Percentiles rank a stretch among this genome's conserved stretches.
phyloP scores from a whole-genome alignment of 345 rosid genomes.

The Lepidium aucheri region DNA sequence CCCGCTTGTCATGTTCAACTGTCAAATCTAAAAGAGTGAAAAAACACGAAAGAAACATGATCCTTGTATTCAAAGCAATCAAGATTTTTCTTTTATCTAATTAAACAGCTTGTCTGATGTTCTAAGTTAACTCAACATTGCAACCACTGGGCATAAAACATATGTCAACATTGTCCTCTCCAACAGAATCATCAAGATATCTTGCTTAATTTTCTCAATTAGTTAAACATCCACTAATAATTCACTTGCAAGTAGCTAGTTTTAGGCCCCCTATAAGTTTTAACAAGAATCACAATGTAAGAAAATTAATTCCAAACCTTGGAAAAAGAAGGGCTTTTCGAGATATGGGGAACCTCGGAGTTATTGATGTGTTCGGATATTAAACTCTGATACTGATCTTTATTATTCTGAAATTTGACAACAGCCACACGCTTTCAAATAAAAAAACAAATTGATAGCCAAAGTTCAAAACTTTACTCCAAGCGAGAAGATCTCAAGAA shows the following conservation, averaged over 20 bases:
- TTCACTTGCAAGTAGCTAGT: background rate
- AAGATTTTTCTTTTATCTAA: background rate
- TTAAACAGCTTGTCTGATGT: background rate
- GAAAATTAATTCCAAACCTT: slow-evolving; percentile 35
- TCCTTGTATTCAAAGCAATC: slow-evolving; percentile 28
- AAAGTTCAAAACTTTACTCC: background rate
- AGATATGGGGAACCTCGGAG: slow-evolving; percentile 47
- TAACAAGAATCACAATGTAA: background rate
- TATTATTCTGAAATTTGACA: slow-evolving; percentile 25
- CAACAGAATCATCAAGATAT: background rate
- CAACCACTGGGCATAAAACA: background rate
- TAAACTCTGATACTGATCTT: slow-evolving; percentile 31
- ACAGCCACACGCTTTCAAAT: background rate
- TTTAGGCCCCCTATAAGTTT: background rate
- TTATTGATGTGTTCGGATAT: slow-evolving; percentile 34
- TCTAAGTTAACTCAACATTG: background rate
- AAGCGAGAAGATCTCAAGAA: background rate
- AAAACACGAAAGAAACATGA: slow-evolving; percentile 64
- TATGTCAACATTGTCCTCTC: background rate
- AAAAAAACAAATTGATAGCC: background rate
- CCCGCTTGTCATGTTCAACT: slow-evolving; percentile 49
- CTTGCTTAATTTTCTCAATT: background rate
- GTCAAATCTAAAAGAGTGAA: slow-evolving; percentile 87
- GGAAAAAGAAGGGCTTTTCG: slow-evolving; percentile 37
- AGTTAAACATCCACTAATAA: background rate